phyloP scores from a whole-genome alignment of 176 grass and related monocot species.

The Paspalum notatum region DNA sequence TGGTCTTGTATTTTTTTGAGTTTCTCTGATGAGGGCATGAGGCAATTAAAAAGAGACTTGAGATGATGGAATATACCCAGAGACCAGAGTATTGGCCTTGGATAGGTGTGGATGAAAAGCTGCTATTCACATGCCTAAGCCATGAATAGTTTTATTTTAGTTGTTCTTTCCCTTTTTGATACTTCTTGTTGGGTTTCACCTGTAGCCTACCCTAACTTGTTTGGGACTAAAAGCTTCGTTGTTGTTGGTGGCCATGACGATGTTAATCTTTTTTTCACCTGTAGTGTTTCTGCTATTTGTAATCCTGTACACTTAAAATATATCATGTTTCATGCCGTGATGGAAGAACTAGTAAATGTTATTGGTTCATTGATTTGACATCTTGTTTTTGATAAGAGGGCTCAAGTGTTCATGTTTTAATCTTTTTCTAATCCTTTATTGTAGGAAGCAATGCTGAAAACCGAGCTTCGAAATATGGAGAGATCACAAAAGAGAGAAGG shows the following conservation, averaged over 20 bases:
- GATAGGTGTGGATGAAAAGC: no score
- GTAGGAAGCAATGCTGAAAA: conserved; percentile 91
- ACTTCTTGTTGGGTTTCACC: no score
- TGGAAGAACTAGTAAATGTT: conserved; percentile 22
- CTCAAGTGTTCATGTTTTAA: conserved; percentile 9
- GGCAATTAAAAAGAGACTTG: no score
- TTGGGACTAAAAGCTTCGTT: no score
- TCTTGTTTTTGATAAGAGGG: conserved; percentile 15
- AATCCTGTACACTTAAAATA: conserved; percentile 12
- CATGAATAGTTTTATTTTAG: no score
- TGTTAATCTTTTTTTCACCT: neutral
- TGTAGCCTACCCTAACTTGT: no score
- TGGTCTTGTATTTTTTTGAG: conserved; percentile 23
- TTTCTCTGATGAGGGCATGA: conserved; percentile 6
- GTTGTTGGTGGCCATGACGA: neutral
- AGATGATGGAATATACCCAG: no score
- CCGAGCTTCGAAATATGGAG: conserved; percentile 90
- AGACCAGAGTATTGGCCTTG: no score
- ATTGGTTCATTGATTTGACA: conserved; percentile 9
- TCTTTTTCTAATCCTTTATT: conserved; percentile 35
- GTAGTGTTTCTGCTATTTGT: conserved; percentile 34
- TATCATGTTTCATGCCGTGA: conserved; percentile 18
- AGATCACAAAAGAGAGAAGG: conserved; percentile 99
- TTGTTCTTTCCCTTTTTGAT: no score
- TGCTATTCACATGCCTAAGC: no score